Evolutionary conservation across 2,329 filamentous ascomycete species (phyloP), one percentile per base, ranked within the genome.

Genomic region (Alternaria gansuensis): DNA sequence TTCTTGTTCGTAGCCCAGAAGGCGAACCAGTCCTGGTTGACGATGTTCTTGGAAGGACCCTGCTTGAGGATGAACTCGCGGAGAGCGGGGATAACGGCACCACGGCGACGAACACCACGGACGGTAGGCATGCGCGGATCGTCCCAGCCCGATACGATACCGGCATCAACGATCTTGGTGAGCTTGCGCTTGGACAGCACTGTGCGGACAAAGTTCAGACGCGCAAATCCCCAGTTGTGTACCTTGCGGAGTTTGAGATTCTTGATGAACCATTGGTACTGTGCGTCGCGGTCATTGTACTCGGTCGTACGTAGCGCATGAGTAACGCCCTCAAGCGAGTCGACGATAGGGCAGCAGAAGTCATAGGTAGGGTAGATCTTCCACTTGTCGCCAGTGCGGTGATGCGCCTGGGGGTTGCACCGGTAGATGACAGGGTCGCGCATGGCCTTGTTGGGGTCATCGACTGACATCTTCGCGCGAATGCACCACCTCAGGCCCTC

Each of bases 391-490:
- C 91, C 91, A 2, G 91, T 95, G 67, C 91, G 88, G 81, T 95
- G 91, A 77, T 95, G 90, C 10, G 82, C 77, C 48, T 84, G 75
- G 5, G 86, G 83, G 73, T 96, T 97, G 86, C 93, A 97, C 67
- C 95, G 89, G 84, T 97, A 98, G 78, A 99, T 96, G 78, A 98
- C 93, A 11, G 95, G 95, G 78, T 99, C 95, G 66, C 95, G 87
- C 86, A 98, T 89, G 52, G 95, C 92, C 80, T 96, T 96, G 83
- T 99, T 98, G 65, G 90, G 90, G 80, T 95, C 90, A 78, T 96
- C 91, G 68, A 91, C 87, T 1, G 92, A 94, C 69, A 98, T 91
- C 84, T 96, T 97, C 58, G 95, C 95, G 60, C 95, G 90, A 67
- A 99, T 96, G 80, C 92, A 97, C 87, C 94, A 93, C 74, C 85